These are phyloP conservation scores for Erythrobasidium yunnanense DNA, from an alignment of 768 basidiomycete genomes.

Conservation along the genomic window DNA sequence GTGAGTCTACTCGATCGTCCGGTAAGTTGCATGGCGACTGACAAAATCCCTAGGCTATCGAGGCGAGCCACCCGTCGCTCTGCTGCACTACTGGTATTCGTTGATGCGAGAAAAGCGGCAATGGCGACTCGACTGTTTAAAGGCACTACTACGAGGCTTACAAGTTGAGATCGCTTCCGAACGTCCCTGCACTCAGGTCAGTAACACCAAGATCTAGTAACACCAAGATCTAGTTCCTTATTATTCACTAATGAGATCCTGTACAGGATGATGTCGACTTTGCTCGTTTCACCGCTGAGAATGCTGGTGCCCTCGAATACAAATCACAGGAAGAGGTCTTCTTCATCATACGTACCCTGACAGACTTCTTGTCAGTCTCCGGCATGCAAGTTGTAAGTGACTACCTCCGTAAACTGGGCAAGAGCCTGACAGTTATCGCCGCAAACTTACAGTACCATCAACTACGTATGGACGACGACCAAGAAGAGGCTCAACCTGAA, in stretches of 20 bases:
- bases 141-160: conserved; percentile 67
- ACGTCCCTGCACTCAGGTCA: neutral
- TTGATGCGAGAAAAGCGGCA: conserved; percentile 83
- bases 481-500: neutral
- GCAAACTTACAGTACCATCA: neutral
- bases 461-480: neutral
- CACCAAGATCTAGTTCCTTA: neutral
- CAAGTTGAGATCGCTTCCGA: conserved; percentile 50
- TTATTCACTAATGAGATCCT: neutral
- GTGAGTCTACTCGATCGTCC: neutral
- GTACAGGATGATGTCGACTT: conserved; percentile 70
- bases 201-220: neutral
- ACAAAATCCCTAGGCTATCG: conserved; percentile 51
- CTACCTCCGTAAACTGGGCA: neutral
- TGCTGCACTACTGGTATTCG: conserved; percentile 81
- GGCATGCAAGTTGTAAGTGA: conserved; percentile 67
- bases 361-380: conserved; percentile 60
- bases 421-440: neutral
- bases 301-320: conserved; percentile 82
- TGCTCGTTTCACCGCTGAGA: conserved; percentile 85
- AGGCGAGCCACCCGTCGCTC: conserved; percentile 55
- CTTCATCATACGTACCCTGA: conserved; percentile 68
- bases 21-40: neutral
- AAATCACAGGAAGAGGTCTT: conserved; percentile 89
- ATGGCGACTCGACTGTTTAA: conserved; percentile 74